Conservation (phyloP, 2,329 filamentous ascomycete species). For the Sporothrix pallida region DNA sequence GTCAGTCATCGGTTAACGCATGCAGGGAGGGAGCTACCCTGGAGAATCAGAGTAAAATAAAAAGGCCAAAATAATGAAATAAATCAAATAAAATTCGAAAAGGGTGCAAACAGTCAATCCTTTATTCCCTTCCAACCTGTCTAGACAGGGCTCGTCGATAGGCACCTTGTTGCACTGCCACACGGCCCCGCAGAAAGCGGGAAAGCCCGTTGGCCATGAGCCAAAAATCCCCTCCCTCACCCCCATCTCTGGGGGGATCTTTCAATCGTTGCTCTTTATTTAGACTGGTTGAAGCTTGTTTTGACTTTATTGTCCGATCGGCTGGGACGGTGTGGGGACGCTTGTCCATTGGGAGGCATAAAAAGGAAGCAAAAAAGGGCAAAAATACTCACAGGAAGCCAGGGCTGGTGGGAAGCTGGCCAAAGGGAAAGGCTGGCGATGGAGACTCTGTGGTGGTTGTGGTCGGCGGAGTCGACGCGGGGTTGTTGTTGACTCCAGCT, state of each 20-base stretch:
- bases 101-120: not conserved
- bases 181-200: slow-evolving; percentile 38
- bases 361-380: not conserved
- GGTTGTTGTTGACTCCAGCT: slow-evolving; percentile 20
- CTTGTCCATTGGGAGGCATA: not conserved
- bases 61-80: not conserved
- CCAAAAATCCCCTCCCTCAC: not conserved
- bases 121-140: not conserved
- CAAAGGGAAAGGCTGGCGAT: slow-evolving; percentile 3
- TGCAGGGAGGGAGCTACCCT: not conserved
- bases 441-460: slow-evolving; percentile 5
- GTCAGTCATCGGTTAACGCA: slow-evolving; percentile 26
- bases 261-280: not conserved
- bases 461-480: slow-evolving; percentile 21
- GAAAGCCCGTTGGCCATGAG: slow-evolving; percentile 32
- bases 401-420: slow-evolving; percentile 22
- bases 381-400: slow-evolving; percentile 15
- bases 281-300: not conserved
- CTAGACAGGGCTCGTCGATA: not conserved
- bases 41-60: not conserved
- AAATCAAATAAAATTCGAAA: too few species aligned
- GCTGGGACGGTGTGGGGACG: slow-evolving; percentile 1
- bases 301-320: slow-evolving; percentile 9
- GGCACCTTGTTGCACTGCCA: slow-evolving; percentile 37
- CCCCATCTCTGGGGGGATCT: not conserved